Percentiles rank a stretch among this genome's conserved stretches.
Evolutionary conservation across 306 rosid species (phyloP).

Genomic region (Medicago lupulina): DNA sequence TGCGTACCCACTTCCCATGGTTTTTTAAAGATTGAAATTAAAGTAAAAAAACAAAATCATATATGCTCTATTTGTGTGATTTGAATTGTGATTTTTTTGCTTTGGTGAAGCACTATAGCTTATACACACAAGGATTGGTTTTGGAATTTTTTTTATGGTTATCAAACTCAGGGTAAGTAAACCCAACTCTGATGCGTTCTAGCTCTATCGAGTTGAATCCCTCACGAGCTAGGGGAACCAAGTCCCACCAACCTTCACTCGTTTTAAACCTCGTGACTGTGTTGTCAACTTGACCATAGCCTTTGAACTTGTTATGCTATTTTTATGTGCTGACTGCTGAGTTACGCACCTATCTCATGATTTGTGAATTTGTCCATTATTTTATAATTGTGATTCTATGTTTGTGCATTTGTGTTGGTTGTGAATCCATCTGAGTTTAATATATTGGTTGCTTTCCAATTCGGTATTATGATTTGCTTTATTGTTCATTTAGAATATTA

Average conservation of each 20-base stretch:
- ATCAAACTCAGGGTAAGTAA: not conserved
- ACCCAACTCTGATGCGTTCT: not conserved
- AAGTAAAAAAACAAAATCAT: slow-evolving; percentile 7
- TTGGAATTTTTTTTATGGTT: slow-evolving; percentile 14
- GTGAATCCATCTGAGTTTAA: not conserved
- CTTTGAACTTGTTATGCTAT: not conserved
- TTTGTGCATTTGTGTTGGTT: not conserved
- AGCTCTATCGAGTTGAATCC: not conserved
- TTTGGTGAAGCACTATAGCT: not conserved
- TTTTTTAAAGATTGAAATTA: slow-evolving; percentile 14
- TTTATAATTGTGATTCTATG: not conserved
- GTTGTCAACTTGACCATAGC: not conserved
- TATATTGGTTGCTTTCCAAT: not conserved
- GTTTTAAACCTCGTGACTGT: not conserved
- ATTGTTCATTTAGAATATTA: not conserved
- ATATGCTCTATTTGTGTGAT: slow-evolving; percentile 40
- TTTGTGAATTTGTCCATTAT: not conserved
- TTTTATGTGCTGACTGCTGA: not conserved
- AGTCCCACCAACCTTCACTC: not conserved
- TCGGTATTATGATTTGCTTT: not conserved
- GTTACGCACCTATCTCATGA: not conserved
- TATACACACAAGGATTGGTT: slow-evolving; percentile 1
- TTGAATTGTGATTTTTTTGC: slow-evolving; percentile 36
- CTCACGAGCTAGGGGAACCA: not conserved
- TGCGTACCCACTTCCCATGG: slow-evolving; percentile 16